A percentile compares a stretch with the other conserved stretches of the same genome.
phyloP scores from a whole-genome alignment of 768 basidiomycete genomes.

The Leccinum aurantiacum region DNA sequence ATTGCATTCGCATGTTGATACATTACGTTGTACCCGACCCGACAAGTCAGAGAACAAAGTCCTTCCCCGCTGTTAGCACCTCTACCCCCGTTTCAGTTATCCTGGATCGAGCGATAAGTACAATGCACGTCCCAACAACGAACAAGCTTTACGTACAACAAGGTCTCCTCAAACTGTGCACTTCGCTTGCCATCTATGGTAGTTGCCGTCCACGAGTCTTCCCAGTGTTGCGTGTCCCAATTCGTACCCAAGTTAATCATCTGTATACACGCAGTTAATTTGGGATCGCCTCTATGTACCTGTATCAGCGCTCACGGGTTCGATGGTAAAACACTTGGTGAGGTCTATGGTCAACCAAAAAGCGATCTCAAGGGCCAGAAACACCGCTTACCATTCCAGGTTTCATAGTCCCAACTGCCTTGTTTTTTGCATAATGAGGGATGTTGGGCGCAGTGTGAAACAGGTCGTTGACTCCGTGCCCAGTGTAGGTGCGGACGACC shows the following conservation, averaged over 20 bases:
- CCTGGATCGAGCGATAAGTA: slow-evolving; percentile 42
- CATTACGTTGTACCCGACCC: slow-evolving; percentile 18
- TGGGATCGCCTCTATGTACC: slow-evolving; percentile 3
- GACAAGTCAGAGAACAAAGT: slow-evolving; percentile 24
- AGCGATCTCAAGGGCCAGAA: neutral
- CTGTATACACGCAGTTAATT: slow-evolving; percentile 38
- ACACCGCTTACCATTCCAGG: slow-evolving; percentile 73
- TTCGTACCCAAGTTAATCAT: slow-evolving; percentile 90
- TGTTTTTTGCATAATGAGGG: slow-evolving; percentile 94
- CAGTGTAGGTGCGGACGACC: slow-evolving; percentile 90
- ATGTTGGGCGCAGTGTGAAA: slow-evolving; percentile 89
- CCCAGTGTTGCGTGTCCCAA: slow-evolving; percentile 83
- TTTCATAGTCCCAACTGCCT: slow-evolving; percentile 91
- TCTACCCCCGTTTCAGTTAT: slow-evolving; percentile 92
- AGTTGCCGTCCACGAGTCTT: slow-evolving; percentile 95
- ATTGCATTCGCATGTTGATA: slow-evolving; percentile 26
- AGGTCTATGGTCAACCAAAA: slow-evolving; percentile 8
- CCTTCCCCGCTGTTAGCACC: slow-evolving; percentile 66
- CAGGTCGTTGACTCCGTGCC: slow-evolving; percentile 84
- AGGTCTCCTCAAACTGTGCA: slow-evolving; percentile 97
- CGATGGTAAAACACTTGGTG: slow-evolving; percentile 69
- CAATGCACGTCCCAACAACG: slow-evolving; percentile 2
- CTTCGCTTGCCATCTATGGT: slow-evolving; percentile 88
- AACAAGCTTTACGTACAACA: slow-evolving; percentile 62
- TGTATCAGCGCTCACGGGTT: slow-evolving; percentile 54